Percentiles rank a stretch among this genome's conserved stretches.
Conservation (phyloP, 768 basidiomycete genomes). For the Rhodotorula kratochvilovae region DNA sequence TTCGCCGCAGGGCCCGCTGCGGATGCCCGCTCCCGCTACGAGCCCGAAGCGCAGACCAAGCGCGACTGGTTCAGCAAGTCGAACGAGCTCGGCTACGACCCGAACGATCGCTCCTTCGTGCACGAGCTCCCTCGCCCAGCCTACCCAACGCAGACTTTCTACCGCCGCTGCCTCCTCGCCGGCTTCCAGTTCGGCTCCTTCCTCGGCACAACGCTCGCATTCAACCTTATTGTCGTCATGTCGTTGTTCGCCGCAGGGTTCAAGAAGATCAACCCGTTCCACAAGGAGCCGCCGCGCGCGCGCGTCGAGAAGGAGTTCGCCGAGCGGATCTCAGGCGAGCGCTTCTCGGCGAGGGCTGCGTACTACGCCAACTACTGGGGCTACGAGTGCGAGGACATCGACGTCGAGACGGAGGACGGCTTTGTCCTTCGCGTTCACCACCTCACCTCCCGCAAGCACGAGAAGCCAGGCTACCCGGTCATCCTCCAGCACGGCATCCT, state of each 20-base stretch:
- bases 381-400: slow-evolving; percentile 51
- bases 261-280: slow-evolving; percentile 40
- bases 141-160: slow-evolving; percentile 27
- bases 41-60: neutral
- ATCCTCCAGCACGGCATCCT: slow-evolving; percentile 51
- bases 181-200: slow-evolving; percentile 26
- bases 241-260: slow-evolving; percentile 42
- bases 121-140: slow-evolving; percentile 18
- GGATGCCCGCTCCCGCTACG: neutral
- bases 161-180: slow-evolving; percentile 10
- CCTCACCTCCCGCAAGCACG: slow-evolving; percentile 26
- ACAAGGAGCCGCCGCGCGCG: slow-evolving; percentile 48
- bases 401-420: slow-evolving; percentile 53
- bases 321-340: slow-evolving; percentile 48
- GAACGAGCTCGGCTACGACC: slow-evolving; percentile 12
- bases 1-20: neutral
- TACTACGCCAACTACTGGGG: slow-evolving; percentile 43
- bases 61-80: neutral
- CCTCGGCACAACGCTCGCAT: slow-evolving; percentile 47
- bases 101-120: slow-evolving; percentile 12
- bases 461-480: slow-evolving; percentile 47
- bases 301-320: slow-evolving; percentile 49
- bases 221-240: slow-evolving; percentile 49
- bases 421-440: slow-evolving; percentile 45
- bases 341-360: slow-evolving; percentile 49